Conservation (phyloP, 768 basidiomycete genomes). For the Leucocoprinus leucothites region DNA sequence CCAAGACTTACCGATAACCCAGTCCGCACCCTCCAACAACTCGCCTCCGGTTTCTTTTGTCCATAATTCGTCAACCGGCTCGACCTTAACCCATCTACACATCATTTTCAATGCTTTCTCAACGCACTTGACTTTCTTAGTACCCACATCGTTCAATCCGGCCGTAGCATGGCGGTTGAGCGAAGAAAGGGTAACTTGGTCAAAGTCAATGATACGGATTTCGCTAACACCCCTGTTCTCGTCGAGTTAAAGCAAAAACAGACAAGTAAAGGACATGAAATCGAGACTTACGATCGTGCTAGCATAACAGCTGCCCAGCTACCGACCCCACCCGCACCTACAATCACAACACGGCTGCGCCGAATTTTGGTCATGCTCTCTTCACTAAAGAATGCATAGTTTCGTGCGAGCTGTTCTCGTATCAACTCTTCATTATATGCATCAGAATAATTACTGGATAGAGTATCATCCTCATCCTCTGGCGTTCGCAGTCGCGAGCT, state of each 20-base stretch:
- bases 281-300: constrained; percentile 70
- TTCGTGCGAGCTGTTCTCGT: constrained; percentile 86
- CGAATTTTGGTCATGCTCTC: constrained; percentile 82
- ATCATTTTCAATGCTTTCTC: constrained; percentile 67
- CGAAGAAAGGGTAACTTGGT: constrained; percentile 92
- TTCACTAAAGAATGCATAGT: constrained; percentile 93
- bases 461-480: not conserved
- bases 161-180: constrained; percentile 95
- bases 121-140: constrained; percentile 83
- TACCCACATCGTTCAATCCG: constrained; percentile 84
- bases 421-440: constrained; percentile 75
- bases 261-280: not conserved
- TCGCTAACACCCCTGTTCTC: constrained; percentile 62
- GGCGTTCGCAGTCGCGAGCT: constrained; percentile 8
- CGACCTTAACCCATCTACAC: constrained; percentile 85
- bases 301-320: constrained; percentile 96
- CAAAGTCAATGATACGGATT: constrained; percentile 88
- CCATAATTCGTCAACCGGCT: constrained; percentile 84
- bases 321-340: constrained; percentile 96
- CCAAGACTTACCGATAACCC: constrained; percentile 77
- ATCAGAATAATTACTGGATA: not conserved
- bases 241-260: not conserved
- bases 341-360: constrained; percentile 72
- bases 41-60: constrained; percentile 72
- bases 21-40: constrained; percentile 82